Percentiles rank a stretch among this genome's conserved stretches.
These are phyloP conservation scores for Diaporthe caulivora DNA, from an alignment of 2,329 filamentous ascomycete species.

Conservation along the genomic window DNA sequence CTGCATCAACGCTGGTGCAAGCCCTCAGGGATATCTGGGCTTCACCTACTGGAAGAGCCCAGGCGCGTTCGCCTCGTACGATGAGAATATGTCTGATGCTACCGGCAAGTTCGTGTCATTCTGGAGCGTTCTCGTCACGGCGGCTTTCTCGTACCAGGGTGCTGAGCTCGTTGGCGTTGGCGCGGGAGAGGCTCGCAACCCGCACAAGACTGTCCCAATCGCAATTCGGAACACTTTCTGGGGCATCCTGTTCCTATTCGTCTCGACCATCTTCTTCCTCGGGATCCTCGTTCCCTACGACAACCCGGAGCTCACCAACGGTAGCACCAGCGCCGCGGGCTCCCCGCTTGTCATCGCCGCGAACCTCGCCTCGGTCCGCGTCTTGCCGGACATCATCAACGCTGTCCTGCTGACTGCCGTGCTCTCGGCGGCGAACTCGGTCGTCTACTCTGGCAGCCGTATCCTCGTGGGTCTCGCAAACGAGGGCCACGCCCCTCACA, in stretches of 20 bases:
- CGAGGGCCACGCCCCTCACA: slow-evolving; percentile 71
- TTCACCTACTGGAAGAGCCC: slow-evolving; percentile 79
- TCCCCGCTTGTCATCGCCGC: slow-evolving; percentile 75
- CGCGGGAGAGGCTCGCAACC: slow-evolving; percentile 82
- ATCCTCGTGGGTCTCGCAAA: slow-evolving; percentile 76
- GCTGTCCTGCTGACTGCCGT: slow-evolving; percentile 83
- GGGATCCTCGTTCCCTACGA: slow-evolving; percentile 77
- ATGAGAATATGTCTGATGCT: slow-evolving; percentile 41
- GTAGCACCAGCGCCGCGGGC: slow-evolving; percentile 69
- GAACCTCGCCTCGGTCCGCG: slow-evolving; percentile 71
- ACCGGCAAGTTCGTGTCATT: slow-evolving; percentile 76
- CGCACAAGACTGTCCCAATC: slow-evolving; percentile 76
- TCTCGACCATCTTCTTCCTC: slow-evolving; percentile 76
- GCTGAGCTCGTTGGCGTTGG: slow-evolving; percentile 82
- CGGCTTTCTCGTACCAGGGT: slow-evolving; percentile 79
- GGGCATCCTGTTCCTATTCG: slow-evolving; percentile 78
- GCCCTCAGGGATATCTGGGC: slow-evolving; percentile 77
- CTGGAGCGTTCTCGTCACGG: slow-evolving; percentile 76
- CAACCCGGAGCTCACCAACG: slow-evolving; percentile 64
- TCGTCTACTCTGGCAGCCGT: slow-evolving; percentile 79
- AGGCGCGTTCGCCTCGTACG: slow-evolving; percentile 70
- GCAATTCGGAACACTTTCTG: slow-evolving; percentile 83
- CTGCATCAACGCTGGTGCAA: slow-evolving; percentile 79
- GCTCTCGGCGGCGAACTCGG: slow-evolving; percentile 82
- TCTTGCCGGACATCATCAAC: slow-evolving; percentile 79